Percentiles rank a stretch among this genome's conserved stretches.
Evolutionary conservation across 805 yeast species (phyloP).

Genomic region (Schwanniomyces sp.): DNA sequence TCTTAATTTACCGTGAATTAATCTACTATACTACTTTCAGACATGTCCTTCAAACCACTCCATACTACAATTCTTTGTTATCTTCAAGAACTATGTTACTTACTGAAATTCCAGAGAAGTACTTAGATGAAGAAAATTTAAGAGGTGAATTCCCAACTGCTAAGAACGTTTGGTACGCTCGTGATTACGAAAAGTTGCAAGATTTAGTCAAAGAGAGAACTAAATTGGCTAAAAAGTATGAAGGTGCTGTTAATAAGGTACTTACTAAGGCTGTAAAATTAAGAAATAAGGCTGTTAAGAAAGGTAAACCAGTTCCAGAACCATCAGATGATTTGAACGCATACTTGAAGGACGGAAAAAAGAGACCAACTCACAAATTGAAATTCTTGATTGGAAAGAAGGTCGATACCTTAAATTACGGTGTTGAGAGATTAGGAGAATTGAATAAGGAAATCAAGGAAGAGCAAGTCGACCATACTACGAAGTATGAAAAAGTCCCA

Average conservation of each 20-base stretch:
- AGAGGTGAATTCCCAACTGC: conserved; percentile 64
- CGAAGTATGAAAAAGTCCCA: conserved; percentile 49
- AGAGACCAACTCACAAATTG: conserved; percentile 81
- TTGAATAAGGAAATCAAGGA: conserved; percentile 64
- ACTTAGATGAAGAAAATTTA: conserved; percentile 49
- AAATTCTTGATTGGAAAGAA: conserved; percentile 74
- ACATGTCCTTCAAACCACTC: conserved; percentile 73
- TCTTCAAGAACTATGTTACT: conserved; percentile 73
- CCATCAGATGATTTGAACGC: conserved; percentile 57
- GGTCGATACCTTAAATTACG: conserved; percentile 79
- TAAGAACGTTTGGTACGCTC: conserved; percentile 59
- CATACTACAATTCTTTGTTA: conserved; percentile 65
- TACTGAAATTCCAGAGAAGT: conserved; percentile 59
- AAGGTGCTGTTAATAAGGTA: conserved; percentile 61
- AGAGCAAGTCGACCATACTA: conserved; percentile 53
- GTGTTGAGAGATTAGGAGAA: conserved; percentile 64
- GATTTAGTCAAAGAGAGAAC: conserved; percentile 61
- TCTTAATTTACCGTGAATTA: conserved; percentile 71
- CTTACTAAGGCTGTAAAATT: conserved; percentile 58
- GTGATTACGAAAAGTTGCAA: conserved; percentile 57
- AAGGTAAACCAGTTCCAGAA: conserved; percentile 53
- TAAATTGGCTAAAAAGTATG: conserved; percentile 60
- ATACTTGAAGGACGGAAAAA: conserved; percentile 64
- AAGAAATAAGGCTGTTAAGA: conserved; percentile 57
- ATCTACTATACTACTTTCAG: conserved; percentile 68